phyloP scores from a whole-genome alignment of 441 rosid species.

The Gossypium gossypioides region DNA sequence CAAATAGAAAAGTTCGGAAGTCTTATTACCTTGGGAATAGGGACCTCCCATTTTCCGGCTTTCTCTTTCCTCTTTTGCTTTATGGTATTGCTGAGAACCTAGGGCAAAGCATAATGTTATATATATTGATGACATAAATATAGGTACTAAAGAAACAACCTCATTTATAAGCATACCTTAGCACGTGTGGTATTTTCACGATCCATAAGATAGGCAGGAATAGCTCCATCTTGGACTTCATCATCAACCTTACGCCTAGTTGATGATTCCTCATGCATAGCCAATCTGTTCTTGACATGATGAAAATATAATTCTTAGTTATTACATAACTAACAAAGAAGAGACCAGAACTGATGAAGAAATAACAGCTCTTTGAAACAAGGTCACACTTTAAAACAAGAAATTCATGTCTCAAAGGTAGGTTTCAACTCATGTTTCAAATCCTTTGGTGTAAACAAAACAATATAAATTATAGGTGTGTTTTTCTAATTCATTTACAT shows the following conservation, averaged over 20 bases:
- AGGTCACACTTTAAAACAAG: not conserved
- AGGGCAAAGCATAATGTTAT: slow-evolving; percentile 6
- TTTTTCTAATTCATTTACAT: not conserved
- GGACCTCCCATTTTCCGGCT: slow-evolving; percentile 98
- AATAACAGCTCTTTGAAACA: not conserved
- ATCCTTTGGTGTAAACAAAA: not conserved
- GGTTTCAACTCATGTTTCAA: not conserved
- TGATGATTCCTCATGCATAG: slow-evolving; percentile 78
- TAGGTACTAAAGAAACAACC: not conserved
- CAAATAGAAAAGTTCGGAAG: not conserved
- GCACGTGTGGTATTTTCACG: slow-evolving; percentile 76
- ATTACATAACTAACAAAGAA: not conserved
- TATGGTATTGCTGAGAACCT: slow-evolving; percentile 82
- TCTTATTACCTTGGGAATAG: slow-evolving; percentile 64
- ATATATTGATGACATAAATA: slow-evolving; percentile 4
- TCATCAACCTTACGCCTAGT: slow-evolving; percentile 78
- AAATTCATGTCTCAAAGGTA: not conserved
- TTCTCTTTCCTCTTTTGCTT: slow-evolving; percentile 94
- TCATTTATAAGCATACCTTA: slow-evolving; percentile 36
- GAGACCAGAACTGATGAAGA: not conserved
- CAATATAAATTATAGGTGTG: not conserved
- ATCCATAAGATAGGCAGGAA: slow-evolving; percentile 88
- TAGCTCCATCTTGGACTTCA: slow-evolving; percentile 74
- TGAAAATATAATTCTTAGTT: not conserved
- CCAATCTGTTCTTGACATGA: slow-evolving; percentile 37